phyloP scores from a whole-genome alignment of 176 grass and related monocot species.

The Triticum monococcum region DNA sequence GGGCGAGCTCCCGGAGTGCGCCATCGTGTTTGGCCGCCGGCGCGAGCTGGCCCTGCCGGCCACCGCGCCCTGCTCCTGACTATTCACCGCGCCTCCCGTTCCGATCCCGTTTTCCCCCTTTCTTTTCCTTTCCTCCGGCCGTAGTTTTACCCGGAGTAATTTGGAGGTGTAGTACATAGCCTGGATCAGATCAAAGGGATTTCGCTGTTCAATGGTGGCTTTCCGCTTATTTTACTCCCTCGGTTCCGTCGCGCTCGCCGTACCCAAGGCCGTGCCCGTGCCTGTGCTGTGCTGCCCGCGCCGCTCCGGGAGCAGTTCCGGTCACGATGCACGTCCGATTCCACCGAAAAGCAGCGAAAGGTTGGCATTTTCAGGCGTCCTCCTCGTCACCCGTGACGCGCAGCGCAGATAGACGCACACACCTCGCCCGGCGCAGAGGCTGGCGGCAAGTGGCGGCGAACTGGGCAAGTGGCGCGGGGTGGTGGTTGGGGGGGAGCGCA shows the following conservation, averaged over 20 bases:
- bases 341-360: conserved; percentile 25
- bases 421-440: not conserved
- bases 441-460: not conserved
- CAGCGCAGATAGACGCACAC: not conserved
- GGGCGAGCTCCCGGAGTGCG: conserved; percentile 88
- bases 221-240: not conserved
- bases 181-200: conserved; percentile 25
- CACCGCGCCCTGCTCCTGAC: conserved; percentile 53
- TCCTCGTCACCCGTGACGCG: conserved; percentile 13
- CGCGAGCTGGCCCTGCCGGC: conserved; percentile 36
- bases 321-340: not conserved
- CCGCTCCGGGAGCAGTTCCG: conserved; percentile 24
- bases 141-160: conserved; percentile 31
- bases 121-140: not conserved
- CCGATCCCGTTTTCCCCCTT: no score
- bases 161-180: conserved; percentile 56
- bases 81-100: no score
- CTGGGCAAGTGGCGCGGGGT: conserved; percentile 15
- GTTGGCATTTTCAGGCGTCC: conserved; percentile 30
- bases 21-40: conserved; percentile 67
- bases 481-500: conserved; percentile 17
- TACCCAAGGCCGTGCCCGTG: not conserved
- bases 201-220: conserved; percentile 10
- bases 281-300: no score
- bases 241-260: conserved; percentile 3